These are phyloP conservation scores for Botryotinia calthae DNA, from an alignment of 2,329 filamentous ascomycete genomes.

Conservation along the genomic window DNA sequence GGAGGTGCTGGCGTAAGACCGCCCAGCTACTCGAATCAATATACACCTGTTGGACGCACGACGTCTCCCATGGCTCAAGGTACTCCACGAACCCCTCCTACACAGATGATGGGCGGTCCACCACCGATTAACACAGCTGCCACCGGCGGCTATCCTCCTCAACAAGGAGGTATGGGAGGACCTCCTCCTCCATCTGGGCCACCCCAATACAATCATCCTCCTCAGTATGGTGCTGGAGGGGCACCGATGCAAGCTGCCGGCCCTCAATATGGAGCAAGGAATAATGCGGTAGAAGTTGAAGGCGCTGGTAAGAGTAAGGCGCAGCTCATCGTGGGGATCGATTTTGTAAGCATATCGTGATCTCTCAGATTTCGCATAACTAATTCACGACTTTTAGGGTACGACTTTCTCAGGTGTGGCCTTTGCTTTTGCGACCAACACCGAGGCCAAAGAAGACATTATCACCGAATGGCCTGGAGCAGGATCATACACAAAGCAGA, in stretches of 20 bases:
- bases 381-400: slow-evolving; percentile 54
- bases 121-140: slow-evolving; percentile 66
- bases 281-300: slow-evolving; percentile 70
- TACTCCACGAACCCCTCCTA: slow-evolving; percentile 37
- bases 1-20: slow-evolving; percentile 57
- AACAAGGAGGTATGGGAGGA: slow-evolving; percentile 45
- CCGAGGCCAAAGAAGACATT: slow-evolving; percentile 96
- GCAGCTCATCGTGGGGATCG: slow-evolving; percentile 96
- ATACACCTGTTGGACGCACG: slow-evolving; percentile 53
- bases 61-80: slow-evolving; percentile 40
- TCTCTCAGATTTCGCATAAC: slow-evolving; percentile 21
- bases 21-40: slow-evolving; percentile 62
- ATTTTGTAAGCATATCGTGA: slow-evolving; percentile 70
- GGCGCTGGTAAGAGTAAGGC: slow-evolving; percentile 88
- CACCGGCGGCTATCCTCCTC: slow-evolving; percentile 55
- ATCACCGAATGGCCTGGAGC: slow-evolving; percentile 99
- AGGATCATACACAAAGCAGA: slow-evolving; percentile 97
- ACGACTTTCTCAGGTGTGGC: slow-evolving; percentile 98
- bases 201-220: slow-evolving; percentile 37
- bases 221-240: slow-evolving; percentile 35
- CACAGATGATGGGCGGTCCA: slow-evolving; percentile 52
- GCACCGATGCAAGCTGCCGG: slow-evolving; percentile 30
- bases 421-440: slow-evolving; percentile 90
- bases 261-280: slow-evolving; percentile 36
- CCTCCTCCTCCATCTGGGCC: slow-evolving; percentile 36